Conservation (phyloP, 2,329 filamentous ascomycete species). For the Neofusicoccum ribis region DNA sequence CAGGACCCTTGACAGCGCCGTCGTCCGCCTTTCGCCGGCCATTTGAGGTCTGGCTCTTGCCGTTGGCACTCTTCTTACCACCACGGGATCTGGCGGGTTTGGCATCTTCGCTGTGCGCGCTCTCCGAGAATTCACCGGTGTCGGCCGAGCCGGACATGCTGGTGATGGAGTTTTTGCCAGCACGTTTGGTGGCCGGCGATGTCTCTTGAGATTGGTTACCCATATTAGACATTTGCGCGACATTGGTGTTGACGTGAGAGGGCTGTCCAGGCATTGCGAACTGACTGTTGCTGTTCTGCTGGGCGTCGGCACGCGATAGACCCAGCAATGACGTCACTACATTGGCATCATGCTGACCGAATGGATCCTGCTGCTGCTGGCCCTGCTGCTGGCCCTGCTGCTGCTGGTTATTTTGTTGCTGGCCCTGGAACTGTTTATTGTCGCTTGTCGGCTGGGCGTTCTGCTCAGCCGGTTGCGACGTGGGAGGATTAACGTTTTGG, state of each 20-base stretch:
- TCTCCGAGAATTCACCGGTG: constrained; percentile 71
- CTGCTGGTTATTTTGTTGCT: constrained; percentile 46
- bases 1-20: constrained; percentile 62
- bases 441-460: constrained; percentile 53
- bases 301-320: constrained; percentile 18
- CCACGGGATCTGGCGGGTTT: constrained; percentile 59
- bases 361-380: constrained; percentile 58
- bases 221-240: constrained; percentile 45
- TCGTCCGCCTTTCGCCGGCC: constrained; percentile 76
- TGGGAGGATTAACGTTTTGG: constrained; percentile 40
- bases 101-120: constrained; percentile 63
- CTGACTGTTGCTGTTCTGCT: constrained; percentile 50
- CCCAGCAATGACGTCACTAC: constrained; percentile 20
- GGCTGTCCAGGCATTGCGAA: constrained; percentile 47
- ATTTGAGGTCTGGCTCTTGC: constrained; percentile 34
- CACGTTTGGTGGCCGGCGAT: constrained; percentile 45
- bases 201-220: constrained; percentile 45
- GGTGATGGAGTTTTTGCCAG: constrained; percentile 52
- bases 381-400: constrained; percentile 42
- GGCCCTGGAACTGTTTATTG: constrained; percentile 30
- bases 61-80: constrained; percentile 35
- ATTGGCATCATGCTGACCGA: constrained; percentile 84
- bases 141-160: constrained; percentile 58
- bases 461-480: constrained; percentile 46
- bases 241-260: constrained; percentile 37